Percentiles rank a stretch among this genome's conserved stretches.
Conservation (phyloP, 306 rosid species). For the Glycine latifolia region DNA sequence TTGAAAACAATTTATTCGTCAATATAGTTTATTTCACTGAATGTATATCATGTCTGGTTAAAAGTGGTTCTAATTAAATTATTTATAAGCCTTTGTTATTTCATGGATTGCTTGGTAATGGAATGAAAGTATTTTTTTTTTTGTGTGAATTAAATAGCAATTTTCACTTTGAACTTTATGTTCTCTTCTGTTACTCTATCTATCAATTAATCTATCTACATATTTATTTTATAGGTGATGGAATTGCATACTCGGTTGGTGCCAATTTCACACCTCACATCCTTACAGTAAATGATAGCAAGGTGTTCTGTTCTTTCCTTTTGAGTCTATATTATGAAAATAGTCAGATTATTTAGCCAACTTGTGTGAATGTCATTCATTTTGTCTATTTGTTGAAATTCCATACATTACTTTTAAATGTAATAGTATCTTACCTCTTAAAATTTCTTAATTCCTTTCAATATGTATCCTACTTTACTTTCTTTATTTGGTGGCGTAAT, state of each 20-base stretch:
- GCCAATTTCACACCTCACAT: conserved; percentile 83
- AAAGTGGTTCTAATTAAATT: background rate
- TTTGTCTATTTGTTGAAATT: conserved; percentile 5
- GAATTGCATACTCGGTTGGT: conserved; percentile 71
- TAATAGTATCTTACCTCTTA: background rate
- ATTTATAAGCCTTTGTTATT: background rate
- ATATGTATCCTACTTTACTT: conserved; percentile 26
- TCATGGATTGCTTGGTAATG: conserved; percentile 18
- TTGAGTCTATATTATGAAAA: conserved; percentile 2
- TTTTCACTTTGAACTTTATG: background rate
- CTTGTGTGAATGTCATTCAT: background rate
- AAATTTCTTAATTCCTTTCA: background rate
- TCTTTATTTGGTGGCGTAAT: conserved; percentile 11
- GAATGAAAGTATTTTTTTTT: background rate
- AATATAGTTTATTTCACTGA: background rate
- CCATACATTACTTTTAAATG: background rate
- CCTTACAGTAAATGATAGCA: conserved; percentile 82
- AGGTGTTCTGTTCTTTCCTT: conserved; percentile 64
- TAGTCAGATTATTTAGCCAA: conserved; percentile 11
- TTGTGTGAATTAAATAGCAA: conserved; percentile 21
- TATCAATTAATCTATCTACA: background rate
- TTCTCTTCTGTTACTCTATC: background rate
- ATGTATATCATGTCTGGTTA: background rate
- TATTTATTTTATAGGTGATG: conserved; percentile 60
- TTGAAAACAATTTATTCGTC: too few species aligned